Conservation (phyloP, 192 early-diverging fungal genomes). For the Coemansia sp. region DNA sequence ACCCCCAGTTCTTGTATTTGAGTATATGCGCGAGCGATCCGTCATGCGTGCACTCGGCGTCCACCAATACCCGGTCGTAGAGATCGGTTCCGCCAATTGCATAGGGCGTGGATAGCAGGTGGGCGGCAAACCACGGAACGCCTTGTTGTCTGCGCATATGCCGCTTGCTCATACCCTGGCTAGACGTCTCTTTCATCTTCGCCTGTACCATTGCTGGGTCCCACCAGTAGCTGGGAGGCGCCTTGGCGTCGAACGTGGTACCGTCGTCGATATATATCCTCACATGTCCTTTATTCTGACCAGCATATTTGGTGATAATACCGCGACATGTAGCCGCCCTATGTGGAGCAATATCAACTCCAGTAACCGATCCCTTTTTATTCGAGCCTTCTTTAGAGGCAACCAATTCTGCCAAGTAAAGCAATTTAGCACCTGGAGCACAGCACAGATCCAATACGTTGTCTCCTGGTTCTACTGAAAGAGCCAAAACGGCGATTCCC, state of each 20-base stretch:
- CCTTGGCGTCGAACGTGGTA: constrained; percentile 69
- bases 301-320: constrained; percentile 72
- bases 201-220: constrained; percentile 18
- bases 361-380: constrained; percentile 80
- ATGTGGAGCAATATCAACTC: constrained; percentile 80
- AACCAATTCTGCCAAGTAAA: constrained; percentile 74
- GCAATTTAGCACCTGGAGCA: constrained; percentile 88
- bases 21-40: constrained; percentile 80
- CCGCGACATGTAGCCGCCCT: constrained; percentile 75
- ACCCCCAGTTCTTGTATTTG: constrained; percentile 79
- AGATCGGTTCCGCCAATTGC: constrained; percentile 51
- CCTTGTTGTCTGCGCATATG: background rate
- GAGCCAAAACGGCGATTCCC: constrained; percentile 78
- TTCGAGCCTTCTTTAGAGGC: constrained; percentile 26
- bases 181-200: background rate
- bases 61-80: constrained; percentile 72
- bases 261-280: constrained; percentile 84
- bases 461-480: constrained; percentile 72
- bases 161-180: background rate
- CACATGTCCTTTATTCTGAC: constrained; percentile 33
- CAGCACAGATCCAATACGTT: constrained; percentile 91
- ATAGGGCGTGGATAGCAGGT: constrained; percentile 64
- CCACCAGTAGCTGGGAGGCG: constrained; percentile 61
- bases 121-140: constrained; percentile 76
- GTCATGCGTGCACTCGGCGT: constrained; percentile 88